Percentiles rank a stretch among this genome's conserved stretches.
These are phyloP conservation scores for Volvox reticuliferus DNA, from an alignment of 139 green algal genomes.

Conservation along the genomic window DNA sequence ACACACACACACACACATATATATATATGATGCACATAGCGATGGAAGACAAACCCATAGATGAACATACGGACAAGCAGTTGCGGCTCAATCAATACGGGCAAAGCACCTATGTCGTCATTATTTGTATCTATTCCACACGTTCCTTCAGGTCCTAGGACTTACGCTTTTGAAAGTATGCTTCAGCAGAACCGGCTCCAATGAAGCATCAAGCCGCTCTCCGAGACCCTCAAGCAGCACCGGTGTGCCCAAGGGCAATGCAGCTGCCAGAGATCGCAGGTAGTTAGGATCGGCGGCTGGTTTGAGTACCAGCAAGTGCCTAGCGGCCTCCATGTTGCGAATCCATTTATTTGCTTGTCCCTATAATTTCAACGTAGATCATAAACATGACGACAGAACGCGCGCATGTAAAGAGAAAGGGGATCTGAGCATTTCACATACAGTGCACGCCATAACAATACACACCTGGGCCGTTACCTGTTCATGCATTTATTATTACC, in stretches of 20 bases:
- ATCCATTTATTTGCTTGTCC: slow-evolving; percentile 91
- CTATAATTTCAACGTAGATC: slow-evolving; percentile 15
- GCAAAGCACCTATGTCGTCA: not conserved
- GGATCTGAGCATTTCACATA: too few relatives aligned
- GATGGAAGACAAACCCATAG: too few relatives aligned
- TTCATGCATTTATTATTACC: too few relatives aligned
- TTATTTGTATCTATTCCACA: too few relatives aligned
- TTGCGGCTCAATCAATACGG: not conserved
- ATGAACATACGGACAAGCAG: too few relatives aligned
- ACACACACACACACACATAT: too few relatives aligned
- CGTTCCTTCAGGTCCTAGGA: not conserved
- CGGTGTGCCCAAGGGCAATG: slow-evolving; percentile 58
- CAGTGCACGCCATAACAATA: too few relatives aligned
- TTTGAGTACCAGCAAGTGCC: slow-evolving; percentile 80
- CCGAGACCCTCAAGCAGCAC: slow-evolving; percentile 88
- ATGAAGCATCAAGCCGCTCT: slow-evolving; percentile 79
- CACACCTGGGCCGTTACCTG: too few relatives aligned
- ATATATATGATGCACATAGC: too few relatives aligned
- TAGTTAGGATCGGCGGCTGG: slow-evolving; percentile 78
- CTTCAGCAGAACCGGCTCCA: slow-evolving; percentile 86
- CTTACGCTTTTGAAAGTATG: slow-evolving; percentile 77
- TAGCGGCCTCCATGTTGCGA: slow-evolving; percentile 77
- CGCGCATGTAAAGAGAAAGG: too few relatives aligned
- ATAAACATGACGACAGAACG: too few relatives aligned
- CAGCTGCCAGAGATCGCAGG: slow-evolving; percentile 75